A percentile compares a stretch with the other conserved stretches of the same genome.
These are phyloP conservation scores for Phaeotremella skinneri DNA, from an alignment of 768 basidiomycete species.

Conservation along the genomic window DNA sequence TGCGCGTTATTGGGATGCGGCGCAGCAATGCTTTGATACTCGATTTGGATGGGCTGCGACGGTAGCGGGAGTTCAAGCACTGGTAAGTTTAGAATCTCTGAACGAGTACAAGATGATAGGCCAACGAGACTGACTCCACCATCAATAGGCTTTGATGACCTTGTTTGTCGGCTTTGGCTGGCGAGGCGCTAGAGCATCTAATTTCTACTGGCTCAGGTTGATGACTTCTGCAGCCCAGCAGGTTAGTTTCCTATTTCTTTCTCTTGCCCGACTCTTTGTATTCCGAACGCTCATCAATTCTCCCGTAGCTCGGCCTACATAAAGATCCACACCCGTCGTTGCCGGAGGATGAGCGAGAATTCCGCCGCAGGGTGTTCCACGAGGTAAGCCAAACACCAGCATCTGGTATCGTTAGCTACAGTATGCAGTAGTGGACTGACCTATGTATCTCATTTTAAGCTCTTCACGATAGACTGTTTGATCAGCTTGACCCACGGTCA, in stretches of 20 bases:
- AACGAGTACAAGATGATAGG: too few relatives aligned
- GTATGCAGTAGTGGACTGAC: neutral
- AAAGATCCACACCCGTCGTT: conserved; percentile 41
- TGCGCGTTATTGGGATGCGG: conserved; percentile 39
- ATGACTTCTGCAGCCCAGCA: conserved; percentile 37
- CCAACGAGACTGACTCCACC: too few relatives aligned
- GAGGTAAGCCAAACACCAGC: too few relatives aligned
- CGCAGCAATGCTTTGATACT: conserved; percentile 43
- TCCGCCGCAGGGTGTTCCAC: conserved; percentile 40
- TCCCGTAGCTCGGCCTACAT: conserved; percentile 36
- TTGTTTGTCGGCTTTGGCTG: conserved; percentile 46
- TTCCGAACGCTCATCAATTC: neutral
- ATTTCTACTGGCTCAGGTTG: conserved; percentile 42
- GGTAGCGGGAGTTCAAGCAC: conserved; percentile 44
- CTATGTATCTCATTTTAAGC: conserved; percentile 2
- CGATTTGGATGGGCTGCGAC: conserved; percentile 42
- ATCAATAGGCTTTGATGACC: conserved; percentile 25
- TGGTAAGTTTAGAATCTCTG: too few relatives aligned
- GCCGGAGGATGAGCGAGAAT: conserved; percentile 34
- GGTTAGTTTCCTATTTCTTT: conserved; percentile 8
- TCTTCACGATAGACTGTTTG: conserved; percentile 38
- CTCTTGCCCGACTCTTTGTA: conserved; percentile 10
- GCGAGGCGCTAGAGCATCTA: conserved; percentile 39
- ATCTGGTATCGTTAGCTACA: too few relatives aligned
- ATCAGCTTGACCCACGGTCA: conserved; percentile 45